phyloP scores from a whole-genome alignment of 176 grass and related monocot species.

The Aechmea fasciata region DNA sequence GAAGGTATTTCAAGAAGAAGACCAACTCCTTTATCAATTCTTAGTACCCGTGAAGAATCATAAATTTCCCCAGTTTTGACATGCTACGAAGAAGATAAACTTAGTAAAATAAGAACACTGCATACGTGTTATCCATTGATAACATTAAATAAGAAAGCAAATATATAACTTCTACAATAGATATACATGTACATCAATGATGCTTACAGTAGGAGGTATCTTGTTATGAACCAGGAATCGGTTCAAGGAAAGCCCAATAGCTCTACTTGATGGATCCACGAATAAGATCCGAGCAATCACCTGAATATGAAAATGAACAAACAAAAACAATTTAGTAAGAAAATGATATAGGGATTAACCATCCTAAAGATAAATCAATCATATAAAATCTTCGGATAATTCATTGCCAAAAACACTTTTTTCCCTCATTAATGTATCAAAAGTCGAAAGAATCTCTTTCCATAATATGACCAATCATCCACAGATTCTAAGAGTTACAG shows the following conservation, averaged over 20 bases:
- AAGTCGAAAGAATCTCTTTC: too few species aligned
- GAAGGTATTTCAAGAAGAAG: constrained; percentile 84
- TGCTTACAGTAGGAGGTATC: constrained; percentile 72
- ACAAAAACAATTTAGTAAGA: constrained; percentile 8
- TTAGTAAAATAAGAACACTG: not conserved
- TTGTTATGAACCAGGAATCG: constrained; percentile 53
- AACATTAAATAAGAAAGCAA: too few species aligned
- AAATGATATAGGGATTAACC: not conserved
- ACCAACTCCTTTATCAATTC: constrained; percentile 76
- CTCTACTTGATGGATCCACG: constrained; percentile 91
- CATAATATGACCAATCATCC: too few species aligned
- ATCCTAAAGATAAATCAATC: not conserved
- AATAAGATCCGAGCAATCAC: constrained; percentile 92
- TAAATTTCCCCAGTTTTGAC: constrained; percentile 82
- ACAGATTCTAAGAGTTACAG: too few species aligned
- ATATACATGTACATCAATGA: not conserved
- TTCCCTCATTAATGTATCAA: too few species aligned
- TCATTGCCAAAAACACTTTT: not conserved
- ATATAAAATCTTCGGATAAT: not conserved
- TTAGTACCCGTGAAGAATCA: constrained; percentile 57
- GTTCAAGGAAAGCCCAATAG: constrained; percentile 90
- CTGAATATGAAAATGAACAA: constrained; percentile 35
- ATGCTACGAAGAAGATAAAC: constrained; percentile 36
- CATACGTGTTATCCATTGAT: too few species aligned
- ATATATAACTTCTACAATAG: constrained; percentile 4